A percentile compares a stretch with the other conserved stretches of the same genome.
Evolutionary conservation across 2,329 filamentous ascomycete genomes (phyloP).

Genomic region (Talaromyces verruculosus): DNA sequence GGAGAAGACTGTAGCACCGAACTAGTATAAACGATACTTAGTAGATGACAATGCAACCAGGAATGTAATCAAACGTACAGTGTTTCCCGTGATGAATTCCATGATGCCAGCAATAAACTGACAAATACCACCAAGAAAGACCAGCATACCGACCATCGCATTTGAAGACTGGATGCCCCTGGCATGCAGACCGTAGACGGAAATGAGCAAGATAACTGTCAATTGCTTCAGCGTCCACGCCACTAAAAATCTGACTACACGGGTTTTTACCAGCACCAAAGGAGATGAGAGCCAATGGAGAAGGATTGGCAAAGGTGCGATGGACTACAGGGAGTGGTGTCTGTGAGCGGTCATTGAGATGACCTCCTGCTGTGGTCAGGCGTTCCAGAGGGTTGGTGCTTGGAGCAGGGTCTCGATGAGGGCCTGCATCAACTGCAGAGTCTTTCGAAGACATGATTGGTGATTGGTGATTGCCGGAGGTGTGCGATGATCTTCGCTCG

Average conservation of each 20-base stretch:
- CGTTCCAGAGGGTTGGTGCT: neutral
- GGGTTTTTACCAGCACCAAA: constrained; percentile 39
- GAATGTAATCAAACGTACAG: constrained; percentile 20
- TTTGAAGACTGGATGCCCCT: neutral
- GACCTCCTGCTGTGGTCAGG: neutral
- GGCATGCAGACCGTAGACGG: neutral
- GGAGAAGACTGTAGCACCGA: constrained; percentile 42
- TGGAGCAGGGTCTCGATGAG: neutral
- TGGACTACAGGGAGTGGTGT: constrained; percentile 31
- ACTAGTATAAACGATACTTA: constrained; percentile 20
- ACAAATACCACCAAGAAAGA: constrained; percentile 41
- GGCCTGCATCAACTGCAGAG: neutral
- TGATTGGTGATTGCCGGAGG: neutral
- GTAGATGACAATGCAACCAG: neutral
- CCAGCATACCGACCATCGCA: constrained; percentile 32
- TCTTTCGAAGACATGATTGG: neutral
- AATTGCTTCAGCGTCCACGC: neutral
- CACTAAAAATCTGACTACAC: constrained; percentile 15
- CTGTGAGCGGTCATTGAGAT: constrained; percentile 20
- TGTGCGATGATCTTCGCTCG: too few species aligned
- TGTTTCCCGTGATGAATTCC: constrained; percentile 29
- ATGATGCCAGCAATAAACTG: constrained; percentile 32
- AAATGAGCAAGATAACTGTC: neutral
- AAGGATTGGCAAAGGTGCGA: constrained; percentile 32
- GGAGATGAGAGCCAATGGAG: constrained; percentile 38